These are phyloP conservation scores for Ligustrum vulgare DNA, from an alignment of 257 asterid species.

Conservation along the genomic window DNA sequence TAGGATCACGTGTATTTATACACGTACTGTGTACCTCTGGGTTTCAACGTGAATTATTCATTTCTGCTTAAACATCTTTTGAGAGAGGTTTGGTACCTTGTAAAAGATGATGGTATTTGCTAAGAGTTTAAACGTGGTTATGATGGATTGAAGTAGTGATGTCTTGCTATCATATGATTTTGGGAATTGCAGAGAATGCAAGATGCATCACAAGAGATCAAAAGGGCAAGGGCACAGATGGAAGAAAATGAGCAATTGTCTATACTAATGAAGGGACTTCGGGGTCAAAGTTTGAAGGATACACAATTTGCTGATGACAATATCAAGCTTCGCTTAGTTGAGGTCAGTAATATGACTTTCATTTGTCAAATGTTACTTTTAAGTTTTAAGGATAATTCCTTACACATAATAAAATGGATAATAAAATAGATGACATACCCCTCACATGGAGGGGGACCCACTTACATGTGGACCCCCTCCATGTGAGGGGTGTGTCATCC, in stretches of 20 bases:
- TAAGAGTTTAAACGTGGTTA: neutral
- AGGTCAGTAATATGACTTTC: slow-evolving; percentile 42
- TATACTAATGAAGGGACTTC: slow-evolving; percentile 87
- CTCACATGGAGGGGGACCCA: too few species aligned
- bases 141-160: slow-evolving; percentile 23
- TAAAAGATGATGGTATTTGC: neutral
- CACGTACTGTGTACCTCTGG: neutral
- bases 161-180: slow-evolving; percentile 8
- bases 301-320: slow-evolving; percentile 72
- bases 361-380: slow-evolving; percentile 5
- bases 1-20: slow-evolving; percentile 1
- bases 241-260: slow-evolving; percentile 93
- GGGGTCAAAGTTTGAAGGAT: slow-evolving; percentile 92
- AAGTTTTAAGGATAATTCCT: too few species aligned
- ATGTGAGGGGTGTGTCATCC: too few species aligned
- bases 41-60: neutral
- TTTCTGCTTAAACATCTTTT: neutral
- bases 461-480: too few species aligned
- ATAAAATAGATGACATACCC: too few species aligned
- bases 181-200: slow-evolving; percentile 76
- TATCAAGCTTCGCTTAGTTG: slow-evolving; percentile 88
- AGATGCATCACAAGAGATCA: slow-evolving; percentile 89
- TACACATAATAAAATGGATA: too few species aligned
- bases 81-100: neutral
- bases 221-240: slow-evolving; percentile 95